A percentile compares a stretch with the other conserved stretches of the same genome.
Conservation (phyloP, 176 grass and related monocot genomes). For the Chloris gayana region DNA sequence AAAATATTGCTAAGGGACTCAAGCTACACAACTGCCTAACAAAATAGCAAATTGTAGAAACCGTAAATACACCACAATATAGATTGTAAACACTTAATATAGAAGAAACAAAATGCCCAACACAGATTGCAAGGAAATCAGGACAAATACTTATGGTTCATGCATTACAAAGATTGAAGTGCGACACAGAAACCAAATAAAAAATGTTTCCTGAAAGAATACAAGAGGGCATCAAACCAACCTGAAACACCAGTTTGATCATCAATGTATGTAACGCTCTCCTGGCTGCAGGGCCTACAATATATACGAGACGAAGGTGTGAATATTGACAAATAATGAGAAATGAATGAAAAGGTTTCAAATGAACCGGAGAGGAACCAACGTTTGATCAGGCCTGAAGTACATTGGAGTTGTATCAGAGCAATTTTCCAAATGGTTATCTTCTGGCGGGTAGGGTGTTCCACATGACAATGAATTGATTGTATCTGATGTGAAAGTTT, state of each 20-base stretch:
- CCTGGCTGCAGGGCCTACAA: constrained; percentile 43
- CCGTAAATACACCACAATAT: background rate
- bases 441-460: constrained; percentile 20
- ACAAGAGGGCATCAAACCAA: constrained; percentile 15
- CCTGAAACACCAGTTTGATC: constrained; percentile 51
- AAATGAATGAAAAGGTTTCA: constrained; percentile 6
- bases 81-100: background rate
- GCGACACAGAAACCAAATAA: background rate
- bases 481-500: constrained; percentile 38
- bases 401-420: constrained; percentile 33
- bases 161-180: constrained; percentile 18
- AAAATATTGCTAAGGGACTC: constrained; percentile 25
- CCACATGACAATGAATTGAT: constrained; percentile 34
- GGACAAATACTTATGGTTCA: background rate
- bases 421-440: constrained; percentile 34
- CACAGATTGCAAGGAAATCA: background rate
- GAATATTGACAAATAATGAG: constrained; percentile 1
- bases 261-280: constrained; percentile 36
- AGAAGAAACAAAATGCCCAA: background rate
- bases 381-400: constrained; percentile 46
- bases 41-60: constrained; percentile 10
- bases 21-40: background rate
- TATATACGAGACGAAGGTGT: constrained; percentile 20
- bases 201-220: background rate
- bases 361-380: constrained; percentile 7